Evolutionary conservation across 2,329 filamentous ascomycete genomes (phyloP).

Genomic region (Curvularia sp.): DNA sequence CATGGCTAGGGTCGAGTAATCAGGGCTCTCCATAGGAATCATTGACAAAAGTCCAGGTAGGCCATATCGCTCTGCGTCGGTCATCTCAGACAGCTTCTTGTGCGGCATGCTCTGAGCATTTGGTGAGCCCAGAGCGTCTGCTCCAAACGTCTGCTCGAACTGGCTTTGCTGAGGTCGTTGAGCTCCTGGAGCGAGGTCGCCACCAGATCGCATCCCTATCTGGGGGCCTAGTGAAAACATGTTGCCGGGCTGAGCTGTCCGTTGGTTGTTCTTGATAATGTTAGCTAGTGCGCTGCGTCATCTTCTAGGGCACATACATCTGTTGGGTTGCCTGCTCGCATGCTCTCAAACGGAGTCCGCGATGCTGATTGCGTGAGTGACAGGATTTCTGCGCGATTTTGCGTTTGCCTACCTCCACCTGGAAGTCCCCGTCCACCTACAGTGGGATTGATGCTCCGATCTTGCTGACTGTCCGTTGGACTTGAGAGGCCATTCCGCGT

Average conservation of each 20-base stretch:
- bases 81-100: constrained; percentile 64
- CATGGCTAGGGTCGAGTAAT: constrained; percentile 60
- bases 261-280: constrained; percentile 32
- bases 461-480: constrained; percentile 49
- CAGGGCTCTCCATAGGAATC: constrained; percentile 63
- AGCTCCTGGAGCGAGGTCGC: constrained; percentile 35
- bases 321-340: constrained; percentile 42
- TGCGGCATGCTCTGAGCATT: constrained; percentile 48
- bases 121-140: constrained; percentile 40
- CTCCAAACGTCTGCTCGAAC: constrained; percentile 45
- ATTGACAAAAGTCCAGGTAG: constrained; percentile 66
- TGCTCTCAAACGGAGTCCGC: constrained; percentile 43
- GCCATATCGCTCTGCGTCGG: constrained; percentile 66
- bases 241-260: constrained; percentile 40
- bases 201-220: constrained; percentile 29
- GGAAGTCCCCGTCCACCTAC: constrained; percentile 41
- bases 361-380: constrained; percentile 32
- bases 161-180: constrained; percentile 43
- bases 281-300: constrained; percentile 12
- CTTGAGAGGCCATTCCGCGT: constrained; percentile 54
- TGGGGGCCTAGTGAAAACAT: constrained; percentile 44
- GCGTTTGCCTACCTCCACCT: constrained; percentile 29
- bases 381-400: background rate
- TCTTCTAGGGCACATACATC: constrained; percentile 31
- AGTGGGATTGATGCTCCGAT: constrained; percentile 41